Conservation (phyloP, 1,139 yeast genomes). For the Entelexis paramagnoliae region DNA sequence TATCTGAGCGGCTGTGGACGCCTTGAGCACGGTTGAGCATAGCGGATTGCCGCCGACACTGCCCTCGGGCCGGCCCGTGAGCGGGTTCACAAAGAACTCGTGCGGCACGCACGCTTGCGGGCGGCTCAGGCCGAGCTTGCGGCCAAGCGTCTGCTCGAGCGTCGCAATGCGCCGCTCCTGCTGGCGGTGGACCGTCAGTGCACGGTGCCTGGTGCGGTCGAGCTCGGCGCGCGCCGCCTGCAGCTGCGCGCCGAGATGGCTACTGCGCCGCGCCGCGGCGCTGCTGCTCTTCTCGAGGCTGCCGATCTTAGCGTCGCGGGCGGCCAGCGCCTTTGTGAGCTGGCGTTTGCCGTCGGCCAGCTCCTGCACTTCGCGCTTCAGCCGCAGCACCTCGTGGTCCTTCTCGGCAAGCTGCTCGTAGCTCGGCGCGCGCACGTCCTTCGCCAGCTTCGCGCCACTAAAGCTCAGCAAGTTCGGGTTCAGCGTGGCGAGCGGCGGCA, state of each 20-base stretch:
- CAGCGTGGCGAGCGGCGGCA: not conserved
- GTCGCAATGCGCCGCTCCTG: not conserved
- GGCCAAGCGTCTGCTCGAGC: not conserved
- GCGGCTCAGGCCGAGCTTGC: not conserved
- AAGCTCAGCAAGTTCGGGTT: not conserved
- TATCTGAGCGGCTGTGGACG: not conserved
- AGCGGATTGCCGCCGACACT: not conserved
- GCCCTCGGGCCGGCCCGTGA: not conserved
- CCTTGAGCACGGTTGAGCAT: not conserved
- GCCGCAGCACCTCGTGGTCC: not conserved
- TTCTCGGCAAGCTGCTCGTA: not conserved
- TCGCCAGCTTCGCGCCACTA: not conserved
- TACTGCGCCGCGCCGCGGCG: not conserved
- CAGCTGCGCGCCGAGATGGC: not conserved
- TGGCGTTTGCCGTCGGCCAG: not conserved
- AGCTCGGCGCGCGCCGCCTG: not conserved
- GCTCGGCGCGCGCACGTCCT: not conserved
- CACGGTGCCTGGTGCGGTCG: not conserved
- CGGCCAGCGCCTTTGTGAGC: not conserved
- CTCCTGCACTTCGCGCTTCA: not conserved
- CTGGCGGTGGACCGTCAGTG: not conserved
- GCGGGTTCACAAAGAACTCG: not conserved
- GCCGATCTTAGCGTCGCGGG: not conserved
- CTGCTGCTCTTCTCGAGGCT: not conserved
- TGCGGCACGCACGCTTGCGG: not conserved